These are phyloP conservation scores for Fusarium buharicum DNA, from an alignment of 2,329 filamentous ascomycete species.

Conservation along the genomic window DNA sequence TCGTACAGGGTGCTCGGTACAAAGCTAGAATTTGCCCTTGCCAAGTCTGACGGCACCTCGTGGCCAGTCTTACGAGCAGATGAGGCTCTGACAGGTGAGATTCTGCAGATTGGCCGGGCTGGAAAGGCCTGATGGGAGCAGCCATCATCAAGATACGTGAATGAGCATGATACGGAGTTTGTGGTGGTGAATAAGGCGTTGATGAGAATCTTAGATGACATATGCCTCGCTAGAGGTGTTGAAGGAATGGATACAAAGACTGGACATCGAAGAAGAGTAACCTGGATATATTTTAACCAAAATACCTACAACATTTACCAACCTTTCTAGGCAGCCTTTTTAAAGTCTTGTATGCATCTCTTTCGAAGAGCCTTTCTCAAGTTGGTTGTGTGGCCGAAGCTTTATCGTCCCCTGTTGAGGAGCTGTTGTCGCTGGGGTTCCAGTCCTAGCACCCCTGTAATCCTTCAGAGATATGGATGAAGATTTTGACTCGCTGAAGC, in stretches of 20 bases:
- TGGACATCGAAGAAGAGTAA: constrained; percentile 12
- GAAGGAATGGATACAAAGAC: constrained; percentile 14
- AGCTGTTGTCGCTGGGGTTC: too few species aligned
- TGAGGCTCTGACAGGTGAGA: constrained; percentile 75
- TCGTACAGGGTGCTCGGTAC: constrained; percentile 85
- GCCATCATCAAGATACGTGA: constrained; percentile 3
- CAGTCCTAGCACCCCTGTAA: too few species aligned
- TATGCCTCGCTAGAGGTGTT: neutral
- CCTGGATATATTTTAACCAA: neutral
- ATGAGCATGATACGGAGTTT: constrained; percentile 35
- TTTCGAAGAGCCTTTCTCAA: too few species aligned
- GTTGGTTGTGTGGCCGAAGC: too few species aligned
- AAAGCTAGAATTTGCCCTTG: constrained; percentile 84
- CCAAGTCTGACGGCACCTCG: constrained; percentile 76
- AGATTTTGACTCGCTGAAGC: too few species aligned
- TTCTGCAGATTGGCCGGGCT: constrained; percentile 88
- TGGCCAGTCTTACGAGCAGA: constrained; percentile 89
- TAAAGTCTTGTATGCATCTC: too few species aligned
- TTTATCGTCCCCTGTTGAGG: too few species aligned
- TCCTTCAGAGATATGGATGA: too few species aligned
- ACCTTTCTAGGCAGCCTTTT: neutral
- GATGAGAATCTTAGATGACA: constrained; percentile 16
- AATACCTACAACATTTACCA: constrained; percentile 10
- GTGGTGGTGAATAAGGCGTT: constrained; percentile 31
- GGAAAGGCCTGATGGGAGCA: constrained; percentile 59